Evolutionary conservation across 2,329 filamentous ascomycete species (phyloP).

Genomic region (Graphilbum ipis-grandicollis): DNA sequence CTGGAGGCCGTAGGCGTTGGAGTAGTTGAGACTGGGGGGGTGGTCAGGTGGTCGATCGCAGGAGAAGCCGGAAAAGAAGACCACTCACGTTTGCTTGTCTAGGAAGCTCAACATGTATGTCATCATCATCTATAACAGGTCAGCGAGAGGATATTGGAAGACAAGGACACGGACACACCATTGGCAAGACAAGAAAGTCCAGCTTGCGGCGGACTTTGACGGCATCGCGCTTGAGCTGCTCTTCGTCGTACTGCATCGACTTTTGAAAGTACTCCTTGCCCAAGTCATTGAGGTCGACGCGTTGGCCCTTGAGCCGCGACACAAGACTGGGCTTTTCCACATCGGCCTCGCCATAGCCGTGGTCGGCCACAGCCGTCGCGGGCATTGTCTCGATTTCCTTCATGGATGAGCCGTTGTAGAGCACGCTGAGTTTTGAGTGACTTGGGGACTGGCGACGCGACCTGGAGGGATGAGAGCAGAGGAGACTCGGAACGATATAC

Average conservation of each 20-base stretch:
- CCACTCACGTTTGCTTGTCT: conserved; percentile 13
- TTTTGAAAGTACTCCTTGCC: conserved; percentile 15
- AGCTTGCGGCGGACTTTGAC: conserved; percentile 18
- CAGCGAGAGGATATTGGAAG: too few relatives aligned
- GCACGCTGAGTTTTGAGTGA: too few relatives aligned
- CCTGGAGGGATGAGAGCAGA: too few relatives aligned
- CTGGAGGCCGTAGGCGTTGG: conserved; percentile 24
- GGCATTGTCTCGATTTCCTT: not conserved
- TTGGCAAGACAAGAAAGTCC: conserved; percentile 19
- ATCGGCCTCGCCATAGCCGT: not conserved
- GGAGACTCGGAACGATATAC: too few relatives aligned
- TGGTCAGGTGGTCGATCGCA: not conserved
- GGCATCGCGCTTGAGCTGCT: conserved; percentile 14
- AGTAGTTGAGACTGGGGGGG: conserved; percentile 18
- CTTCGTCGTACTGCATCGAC: conserved; percentile 17
- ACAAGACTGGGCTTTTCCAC: not conserved
- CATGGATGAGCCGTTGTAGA: too few relatives aligned
- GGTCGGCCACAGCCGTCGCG: conserved; percentile 1
- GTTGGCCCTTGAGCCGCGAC: not conserved
- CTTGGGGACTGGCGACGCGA: too few relatives aligned
- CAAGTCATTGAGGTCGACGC: conserved; percentile 6
- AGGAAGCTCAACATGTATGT: conserved; percentile 18
- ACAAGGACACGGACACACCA: conserved; percentile 13
- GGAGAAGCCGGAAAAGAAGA: not conserved
- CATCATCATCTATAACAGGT: conserved; percentile 15